Base-by-base conservation (phyloP, 352 stramenopile species). In the Phytophthora cryptogea region DNA sequence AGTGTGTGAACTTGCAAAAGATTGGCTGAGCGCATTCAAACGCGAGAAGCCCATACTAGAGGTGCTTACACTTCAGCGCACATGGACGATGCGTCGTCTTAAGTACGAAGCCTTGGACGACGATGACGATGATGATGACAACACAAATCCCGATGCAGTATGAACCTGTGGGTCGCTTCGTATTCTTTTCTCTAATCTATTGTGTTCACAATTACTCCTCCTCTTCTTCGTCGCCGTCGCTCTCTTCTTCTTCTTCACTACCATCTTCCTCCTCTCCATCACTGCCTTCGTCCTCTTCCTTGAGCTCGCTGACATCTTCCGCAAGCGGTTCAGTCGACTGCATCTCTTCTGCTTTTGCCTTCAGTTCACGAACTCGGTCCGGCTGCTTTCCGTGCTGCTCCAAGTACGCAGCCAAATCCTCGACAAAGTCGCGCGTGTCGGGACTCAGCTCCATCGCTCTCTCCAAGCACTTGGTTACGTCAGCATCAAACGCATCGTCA, bases 21-120 rank as follows among this genome's bases (percentile, higher is more conserved):
- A 76, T 44, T 86, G 76, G 76, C 10, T 82, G 13, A 54, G 49
- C 9, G 72, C 73, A 7, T 81, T 86, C 37, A 76, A 76, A 47
- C 59, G 64, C n/a, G 49, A 82, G 45, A 71, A 66, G 50, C 20
- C 66, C 14, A 55, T 80, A 13, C 16, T 84, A 8, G 76, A 86
- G 13, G 76, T 76, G 42, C 66, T 86, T n/a, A 84, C 72, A 36
- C 35, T 35, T 0, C 74, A 77, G 44, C 67, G 72, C 5, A 28
- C 66, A 8, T 74, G 53, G 54, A 86, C 76, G 36, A 45, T 84
- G 26, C 71, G 74, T 45, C 66, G 63, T 26, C 70, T 86, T 6
- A 52, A 65, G 16, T 83, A 78, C 49, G 47, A 67, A 54, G 48
- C 36, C 26, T 52, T 50, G 47, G 49, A 60, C 39, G 59, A 68